Percentiles rank a stretch among this genome's conserved stretches.
Evolutionary conservation across 1,284 basidiomycete genomes (phyloP).

Genomic region (Anthracocystis setariae): DNA sequence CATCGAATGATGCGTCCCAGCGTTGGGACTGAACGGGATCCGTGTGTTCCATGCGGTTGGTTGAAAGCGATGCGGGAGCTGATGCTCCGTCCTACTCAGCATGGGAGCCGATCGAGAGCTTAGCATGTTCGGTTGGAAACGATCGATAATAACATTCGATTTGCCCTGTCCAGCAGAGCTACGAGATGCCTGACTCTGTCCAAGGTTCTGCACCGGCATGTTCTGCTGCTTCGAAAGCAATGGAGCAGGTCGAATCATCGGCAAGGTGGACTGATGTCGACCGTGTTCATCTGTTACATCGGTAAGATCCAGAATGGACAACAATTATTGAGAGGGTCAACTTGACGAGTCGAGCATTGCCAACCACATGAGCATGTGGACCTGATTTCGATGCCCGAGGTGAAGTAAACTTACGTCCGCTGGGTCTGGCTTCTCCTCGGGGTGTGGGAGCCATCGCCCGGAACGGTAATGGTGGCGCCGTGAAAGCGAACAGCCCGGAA

Average conservation of each 20-base stretch:
- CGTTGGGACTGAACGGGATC: too few species aligned
- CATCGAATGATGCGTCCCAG: too few species aligned
- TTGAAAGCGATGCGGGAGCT: too few species aligned
- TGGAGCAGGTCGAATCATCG: constrained; percentile 2
- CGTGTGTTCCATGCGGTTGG: too few species aligned
- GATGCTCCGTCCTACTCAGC: too few species aligned
- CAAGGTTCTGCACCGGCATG: neutral
- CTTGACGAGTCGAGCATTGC: too few species aligned
- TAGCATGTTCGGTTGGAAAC: too few species aligned
- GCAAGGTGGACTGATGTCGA: neutral
- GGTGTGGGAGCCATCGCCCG: constrained; percentile 8
- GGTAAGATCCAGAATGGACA: neutral
- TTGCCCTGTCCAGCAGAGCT: neutral
- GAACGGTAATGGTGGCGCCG: constrained; percentile 17
- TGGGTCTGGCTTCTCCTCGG: neutral
- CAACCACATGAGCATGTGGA: too few species aligned
- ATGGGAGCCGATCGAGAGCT: too few species aligned
- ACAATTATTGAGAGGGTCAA: too few species aligned
- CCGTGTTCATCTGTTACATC: neutral
- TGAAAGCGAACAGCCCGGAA: constrained; percentile 34
- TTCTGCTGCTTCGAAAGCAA: neutral
- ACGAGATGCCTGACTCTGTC: neutral
- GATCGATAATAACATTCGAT: too few species aligned
- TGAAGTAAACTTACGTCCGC: constrained; percentile 10
- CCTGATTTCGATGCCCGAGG: neutral